Evolutionary conservation across 257 asterid genomes (phyloP), one percentile per base, ranked within the genome.

Genomic region (Vinca minor): DNA sequence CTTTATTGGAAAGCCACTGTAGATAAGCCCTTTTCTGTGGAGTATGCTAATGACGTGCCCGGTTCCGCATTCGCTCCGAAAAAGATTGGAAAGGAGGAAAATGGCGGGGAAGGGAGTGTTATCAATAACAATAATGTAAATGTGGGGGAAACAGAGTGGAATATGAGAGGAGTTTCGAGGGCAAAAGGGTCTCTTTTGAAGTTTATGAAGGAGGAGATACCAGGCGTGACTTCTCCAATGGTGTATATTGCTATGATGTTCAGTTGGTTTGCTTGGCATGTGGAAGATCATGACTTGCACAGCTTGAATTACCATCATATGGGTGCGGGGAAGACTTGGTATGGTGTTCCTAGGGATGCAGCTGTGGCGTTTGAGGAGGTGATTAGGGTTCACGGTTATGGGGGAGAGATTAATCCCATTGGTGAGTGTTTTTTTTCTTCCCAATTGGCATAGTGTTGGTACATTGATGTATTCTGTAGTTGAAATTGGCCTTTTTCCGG

Each of bases 181-280:
- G 91, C 85, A 28, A 84, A 72, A 73, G 75, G 88, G 38, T 93
- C 97, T 1, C 69, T 89, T 74, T 72, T 93, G 80, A 93, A 82
- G 87, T 93, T 87, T 68, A 93, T 93, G 99, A 93, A 87, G 86
- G 96, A 93, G 84, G 99, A 93, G 69, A 93, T 93, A 36, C 96
- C 99, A 0, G 99, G 99, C 29, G 99, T 93, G 25, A 93, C 97
- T 41, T 93, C 99, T 1, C 99, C 99, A 0, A 93, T 93, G 99
- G 94, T 93, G 69, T 93, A 93, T 73, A 78, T 93, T 67, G 99
- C 99, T 15, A 93, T 93, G 99, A 80, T 93, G 94, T 89, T 93
- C 76, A 93, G 99, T 66, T 93, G 99, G 99, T 93, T 93, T 78
- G 99, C 99, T 73, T 93, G 99, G 99, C 99, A 93, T 67, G 99